Evolutionary conservation across 1,284 basidiomycete genomes (phyloP), one percentile per base, ranked within the genome.

Genomic region (Mycena sp.): DNA sequence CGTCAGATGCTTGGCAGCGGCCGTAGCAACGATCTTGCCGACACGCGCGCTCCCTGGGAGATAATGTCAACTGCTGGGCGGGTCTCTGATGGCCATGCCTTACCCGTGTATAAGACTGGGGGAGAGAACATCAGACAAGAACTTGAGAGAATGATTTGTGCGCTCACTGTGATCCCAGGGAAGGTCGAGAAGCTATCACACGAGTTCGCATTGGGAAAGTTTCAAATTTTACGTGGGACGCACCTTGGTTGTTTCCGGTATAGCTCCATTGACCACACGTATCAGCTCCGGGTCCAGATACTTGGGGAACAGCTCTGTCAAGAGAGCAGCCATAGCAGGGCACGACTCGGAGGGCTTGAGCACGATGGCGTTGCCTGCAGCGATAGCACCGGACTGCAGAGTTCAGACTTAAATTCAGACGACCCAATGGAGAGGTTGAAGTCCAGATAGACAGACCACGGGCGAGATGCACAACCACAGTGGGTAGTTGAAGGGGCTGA

Each of bases 281-380:
- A 89, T 87, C 5, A 91, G 78, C 50, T 91, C 87, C 0, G 82
- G 78, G 76, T 97, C 95, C 65, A 98, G 75, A 73, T 98, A 97
- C 72, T 92, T 88, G 4, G 89, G 88, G 17, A 94, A 62, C 4
- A 97, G 85, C 69, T 93, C 88, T 0, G 89, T 84, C 16, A 96
- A 74, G 11, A 97, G 81, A 25, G 86, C 78, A 23, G 89, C 88
- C 2, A 84, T 83, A 9, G 88, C 83, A 0, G 90, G 86, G 0
- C 89, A 81, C n/a, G 89, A 80, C 74, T 98, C 96, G 0, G 94
- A 93, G 0, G 92, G 91, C 77, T 96, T 96, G 69, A 95, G 60
- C 1, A 91, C 80, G 4, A 85, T 86, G 0, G 90, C 84, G 72
- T 90, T 91, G 1, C 94, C 94, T 14, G 94, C 92, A 0, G 94